Evolutionary conservation across 306 rosid species (phyloP).

Genomic region (Purshia tridentata): DNA sequence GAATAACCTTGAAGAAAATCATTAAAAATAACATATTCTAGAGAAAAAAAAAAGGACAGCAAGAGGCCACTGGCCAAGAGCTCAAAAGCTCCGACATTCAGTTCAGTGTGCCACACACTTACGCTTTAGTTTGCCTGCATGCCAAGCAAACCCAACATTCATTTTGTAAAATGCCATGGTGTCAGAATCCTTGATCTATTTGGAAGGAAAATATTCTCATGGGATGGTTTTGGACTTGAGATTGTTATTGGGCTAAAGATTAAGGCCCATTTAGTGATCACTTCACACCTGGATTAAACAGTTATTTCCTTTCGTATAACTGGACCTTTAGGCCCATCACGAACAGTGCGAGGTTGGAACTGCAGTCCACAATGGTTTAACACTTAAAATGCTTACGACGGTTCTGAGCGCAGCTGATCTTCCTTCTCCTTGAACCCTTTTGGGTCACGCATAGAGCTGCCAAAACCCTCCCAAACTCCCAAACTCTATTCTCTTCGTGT

Average conservation of each 20-base stretch:
- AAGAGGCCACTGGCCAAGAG: neutral
- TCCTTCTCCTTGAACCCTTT: constrained; percentile 19
- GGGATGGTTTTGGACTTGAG: too few relatives aligned
- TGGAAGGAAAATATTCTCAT: too few relatives aligned
- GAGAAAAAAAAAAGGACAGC: too few relatives aligned
- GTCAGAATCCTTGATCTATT: too few relatives aligned
- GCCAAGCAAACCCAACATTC: constrained; percentile 5
- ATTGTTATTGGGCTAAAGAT: too few relatives aligned
- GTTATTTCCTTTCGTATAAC: too few relatives aligned
- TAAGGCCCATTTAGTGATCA: neutral
- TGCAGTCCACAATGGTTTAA: too few relatives aligned
- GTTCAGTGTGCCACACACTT: neutral
- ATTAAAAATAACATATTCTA: too few relatives aligned
- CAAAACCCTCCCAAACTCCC: constrained; percentile 16
- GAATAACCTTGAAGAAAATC: too few relatives aligned
- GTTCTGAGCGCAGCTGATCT: neutral
- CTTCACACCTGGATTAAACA: too few relatives aligned
- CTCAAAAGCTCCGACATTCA: neutral
- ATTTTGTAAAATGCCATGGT: neutral
- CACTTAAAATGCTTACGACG: neutral
- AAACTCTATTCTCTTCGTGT: neutral
- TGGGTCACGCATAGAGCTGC: neutral
- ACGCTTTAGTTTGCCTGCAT: constrained; percentile 3
- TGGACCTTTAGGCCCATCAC: too few relatives aligned
- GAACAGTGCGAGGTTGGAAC: too few relatives aligned